Conservation (phyloP, 768 basidiomycete genomes). For the Postia placenta region DNA sequence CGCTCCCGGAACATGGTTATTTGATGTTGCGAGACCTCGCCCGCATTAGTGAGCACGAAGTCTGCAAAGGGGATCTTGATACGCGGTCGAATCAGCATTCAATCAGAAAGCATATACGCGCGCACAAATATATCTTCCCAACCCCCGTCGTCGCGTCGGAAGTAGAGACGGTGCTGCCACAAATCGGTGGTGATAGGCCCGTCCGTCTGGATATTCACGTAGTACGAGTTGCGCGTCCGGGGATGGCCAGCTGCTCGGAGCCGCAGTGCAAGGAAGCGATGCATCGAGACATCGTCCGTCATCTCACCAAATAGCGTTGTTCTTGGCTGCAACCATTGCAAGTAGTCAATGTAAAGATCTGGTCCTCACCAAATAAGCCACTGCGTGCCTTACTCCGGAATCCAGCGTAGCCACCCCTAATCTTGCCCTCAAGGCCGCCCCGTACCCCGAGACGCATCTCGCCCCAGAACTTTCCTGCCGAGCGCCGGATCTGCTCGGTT, state of each 20-base stretch:
- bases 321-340: constrained; percentile 39
- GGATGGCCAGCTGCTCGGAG: constrained; percentile 74
- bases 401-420: constrained; percentile 86
- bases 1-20: constrained; percentile 71
- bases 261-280: constrained; percentile 76
- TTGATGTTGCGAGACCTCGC: constrained; percentile 63
- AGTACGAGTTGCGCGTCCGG: constrained; percentile 78
- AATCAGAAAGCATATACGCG: constrained; percentile 10
- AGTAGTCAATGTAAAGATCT: neutral
- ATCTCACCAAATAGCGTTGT: constrained; percentile 86
- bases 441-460: constrained; percentile 68
- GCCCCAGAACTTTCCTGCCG: constrained; percentile 74
- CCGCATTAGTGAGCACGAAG: constrained; percentile 71
- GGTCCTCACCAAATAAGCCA: neutral
- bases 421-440: constrained; percentile 55
- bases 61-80: constrained; percentile 74
- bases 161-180: constrained; percentile 94
- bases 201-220: constrained; percentile 89
- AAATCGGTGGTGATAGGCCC: constrained; percentile 75
- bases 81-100: neutral
- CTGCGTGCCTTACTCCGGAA: constrained; percentile 75
- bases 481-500: constrained; percentile 27
- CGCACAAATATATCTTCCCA: constrained; percentile 84
- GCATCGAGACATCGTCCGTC: constrained; percentile 76
- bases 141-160: constrained; percentile 51